A percentile compares a stretch with the other conserved stretches of the same genome.
Evolutionary conservation across 768 basidiomycete species (phyloP).

Genomic region (Dictyophora rubrovolvata): DNA sequence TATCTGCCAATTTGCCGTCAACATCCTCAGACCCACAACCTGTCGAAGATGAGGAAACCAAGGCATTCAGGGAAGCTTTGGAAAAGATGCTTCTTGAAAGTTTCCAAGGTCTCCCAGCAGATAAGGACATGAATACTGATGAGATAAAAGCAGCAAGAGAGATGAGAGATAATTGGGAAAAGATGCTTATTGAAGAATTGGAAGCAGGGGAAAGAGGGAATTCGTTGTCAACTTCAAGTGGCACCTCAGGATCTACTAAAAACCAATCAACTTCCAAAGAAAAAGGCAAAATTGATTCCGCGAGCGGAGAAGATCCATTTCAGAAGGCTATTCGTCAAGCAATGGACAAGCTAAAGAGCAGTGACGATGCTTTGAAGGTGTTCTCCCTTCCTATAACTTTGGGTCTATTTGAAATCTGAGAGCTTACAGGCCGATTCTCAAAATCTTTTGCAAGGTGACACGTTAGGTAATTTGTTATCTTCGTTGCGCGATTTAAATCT

Average conservation of each 20-base stretch:
- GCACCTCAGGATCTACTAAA: background rate
- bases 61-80: constrained; percentile 24
- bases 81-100: constrained; percentile 28
- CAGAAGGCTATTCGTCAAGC: constrained; percentile 62
- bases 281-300: constrained; percentile 6
- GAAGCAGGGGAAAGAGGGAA: constrained; percentile 13
- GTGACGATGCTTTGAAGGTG: constrained; percentile 47
- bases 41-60: constrained; percentile 15
- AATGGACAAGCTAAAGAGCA: constrained; percentile 64
- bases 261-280: background rate
- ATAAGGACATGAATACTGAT: constrained; percentile 22
- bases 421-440: constrained; percentile 14
- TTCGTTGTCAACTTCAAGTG: constrained; percentile 12
- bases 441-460: constrained; percentile 22
- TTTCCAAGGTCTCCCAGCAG: constrained; percentile 35
- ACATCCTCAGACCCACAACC: constrained; percentile 11
- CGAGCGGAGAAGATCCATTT: constrained; percentile 34
- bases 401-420: background rate
- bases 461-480: constrained; percentile 42
- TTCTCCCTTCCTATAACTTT: constrained; percentile 8
- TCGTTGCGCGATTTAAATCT: constrained; percentile 33
- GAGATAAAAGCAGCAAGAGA: constrained; percentile 34
- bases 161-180: constrained; percentile 13
- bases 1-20: constrained; percentile 11
- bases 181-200: background rate